Base-by-base conservation (phyloP, 148 eudicot species). In the Heliamphora exappendiculata region DNA sequence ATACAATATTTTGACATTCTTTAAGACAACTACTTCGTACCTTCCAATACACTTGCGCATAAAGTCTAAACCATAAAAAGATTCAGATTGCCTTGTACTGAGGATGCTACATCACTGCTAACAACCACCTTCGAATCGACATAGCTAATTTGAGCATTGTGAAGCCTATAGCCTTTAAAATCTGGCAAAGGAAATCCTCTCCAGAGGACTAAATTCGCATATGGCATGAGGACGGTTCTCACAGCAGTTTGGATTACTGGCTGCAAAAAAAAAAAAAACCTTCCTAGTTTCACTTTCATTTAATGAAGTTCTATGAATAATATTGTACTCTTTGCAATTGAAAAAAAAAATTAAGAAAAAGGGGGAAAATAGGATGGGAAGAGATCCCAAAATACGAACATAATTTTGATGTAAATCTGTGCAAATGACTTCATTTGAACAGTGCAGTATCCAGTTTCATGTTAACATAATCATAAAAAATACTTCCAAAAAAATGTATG, bases 181-280 rank as follows among this genome's bases (percentile, higher is more conserved):
- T 80, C 41, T 0, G 98, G 98, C 84, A 94, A 78, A 2, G 86
- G 87, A 49, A 86, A 78, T 28, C 98, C 98, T 72, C 71, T 69
- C 42, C 73, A 64, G 64, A 94, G 88, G 16, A 77, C 82, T 24
- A 71, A 9, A 75, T 92, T 94, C 80, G 89, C 71, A n/a, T 74
- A 86, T 1, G 98, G 98, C 77, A 91, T 44, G 53, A 90, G 49
- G 64, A 83, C 81, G 14, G 86, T 86, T 79, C 78, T 82, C 49
- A 94, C 77, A 14, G 78, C 81, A 31, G 88, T 84, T 29, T 85
- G 83, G 12, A 94, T 76, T 62, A 88, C 31, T 16, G 96, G 82
- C 98, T 94, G 96, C 92, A 87, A 70, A 75, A 28, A 29, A 54
- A n/a, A 39, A 64, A 7, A 7, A 70, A 39, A 4, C 13, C 62